Conservation (phyloP, 768 basidiomycete species). For the Tulasnella sp. region DNA sequence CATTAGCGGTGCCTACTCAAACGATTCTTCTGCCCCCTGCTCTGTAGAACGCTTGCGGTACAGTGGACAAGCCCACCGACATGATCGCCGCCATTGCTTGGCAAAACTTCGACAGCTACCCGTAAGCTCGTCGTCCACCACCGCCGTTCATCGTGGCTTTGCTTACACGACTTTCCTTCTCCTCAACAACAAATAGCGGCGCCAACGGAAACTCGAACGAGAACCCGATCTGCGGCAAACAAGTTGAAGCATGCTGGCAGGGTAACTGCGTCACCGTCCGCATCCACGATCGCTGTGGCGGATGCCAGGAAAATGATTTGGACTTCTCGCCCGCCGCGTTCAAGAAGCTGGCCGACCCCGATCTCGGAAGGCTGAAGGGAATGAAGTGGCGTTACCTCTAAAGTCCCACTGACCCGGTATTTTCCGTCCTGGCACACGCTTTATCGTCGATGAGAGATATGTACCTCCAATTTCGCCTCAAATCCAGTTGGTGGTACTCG, state of each 20-base stretch:
- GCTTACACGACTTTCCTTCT: background rate
- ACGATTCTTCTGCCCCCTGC: background rate
- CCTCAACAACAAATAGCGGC: background rate
- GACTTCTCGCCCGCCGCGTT: conserved; percentile 20
- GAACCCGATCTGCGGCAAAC: conserved; percentile 22
- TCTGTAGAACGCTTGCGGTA: conserved; percentile 28
- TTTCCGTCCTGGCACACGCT: background rate
- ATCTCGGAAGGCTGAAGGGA: background rate
- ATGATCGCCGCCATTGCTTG: conserved; percentile 5
- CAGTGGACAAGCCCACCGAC: background rate
- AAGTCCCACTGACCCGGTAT: background rate
- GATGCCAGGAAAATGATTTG: background rate
- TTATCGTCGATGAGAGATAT: background rate
- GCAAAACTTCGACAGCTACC: conserved; percentile 9
- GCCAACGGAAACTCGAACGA: conserved; percentile 10
- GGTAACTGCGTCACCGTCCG: background rate
- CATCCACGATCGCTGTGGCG: conserved; percentile 14
- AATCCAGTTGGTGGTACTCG: too few species aligned
- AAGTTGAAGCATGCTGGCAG: background rate
- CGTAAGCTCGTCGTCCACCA: background rate
- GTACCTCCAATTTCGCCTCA: too few species aligned
- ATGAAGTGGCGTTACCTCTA: background rate
- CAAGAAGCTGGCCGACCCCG: background rate
- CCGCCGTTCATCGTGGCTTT: background rate
- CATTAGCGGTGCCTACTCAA: background rate